A percentile compares a stretch with the other conserved stretches of the same genome.
phyloP scores from a whole-genome alignment of 2,329 filamentous ascomycete species.

The Phyllosticta ampelicida region DNA sequence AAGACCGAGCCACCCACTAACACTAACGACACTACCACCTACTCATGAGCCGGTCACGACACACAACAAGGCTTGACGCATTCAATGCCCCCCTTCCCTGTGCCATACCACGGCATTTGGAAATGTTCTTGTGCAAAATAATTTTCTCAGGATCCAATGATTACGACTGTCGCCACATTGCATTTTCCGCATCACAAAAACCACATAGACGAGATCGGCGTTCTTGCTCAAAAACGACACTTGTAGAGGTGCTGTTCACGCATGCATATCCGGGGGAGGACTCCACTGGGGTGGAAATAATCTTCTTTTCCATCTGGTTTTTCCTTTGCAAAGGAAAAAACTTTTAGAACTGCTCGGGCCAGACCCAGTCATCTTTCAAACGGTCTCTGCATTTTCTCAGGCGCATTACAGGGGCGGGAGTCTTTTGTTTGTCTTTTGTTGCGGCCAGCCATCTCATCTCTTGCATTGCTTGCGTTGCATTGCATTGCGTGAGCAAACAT shows the following conservation, averaged over 20 bases:
- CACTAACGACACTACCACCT: neutral
- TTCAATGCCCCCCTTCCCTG: neutral
- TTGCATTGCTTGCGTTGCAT: neutral
- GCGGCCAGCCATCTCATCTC: neutral
- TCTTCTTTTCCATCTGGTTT: constrained; percentile 17
- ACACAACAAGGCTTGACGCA: constrained; percentile 1
- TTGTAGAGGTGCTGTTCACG: constrained; percentile 14
- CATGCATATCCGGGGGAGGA: constrained; percentile 12
- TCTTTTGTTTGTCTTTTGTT: neutral
- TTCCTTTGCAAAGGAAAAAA: constrained; percentile 18
- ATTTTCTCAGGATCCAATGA: neutral
- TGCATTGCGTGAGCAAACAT: constrained; percentile 4
- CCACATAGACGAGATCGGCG: constrained; percentile 12
- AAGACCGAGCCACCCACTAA: neutral
- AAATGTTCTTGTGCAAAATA: neutral
- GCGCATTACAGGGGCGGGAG: constrained; percentile 2
- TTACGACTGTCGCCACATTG: constrained; percentile 2
- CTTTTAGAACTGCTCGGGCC: constrained; percentile 1
- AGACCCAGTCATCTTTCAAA: neutral
- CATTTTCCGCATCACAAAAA: constrained; percentile 9
- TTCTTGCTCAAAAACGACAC: constrained; percentile 11
- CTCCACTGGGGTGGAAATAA: constrained; percentile 5
- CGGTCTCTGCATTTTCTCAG: constrained; percentile 7
- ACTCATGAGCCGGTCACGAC: constrained; percentile 5
- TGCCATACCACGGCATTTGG: neutral